Conservation (phyloP, 495 filamentous ascomycete species). For the Penicillium fimorum region DNA sequence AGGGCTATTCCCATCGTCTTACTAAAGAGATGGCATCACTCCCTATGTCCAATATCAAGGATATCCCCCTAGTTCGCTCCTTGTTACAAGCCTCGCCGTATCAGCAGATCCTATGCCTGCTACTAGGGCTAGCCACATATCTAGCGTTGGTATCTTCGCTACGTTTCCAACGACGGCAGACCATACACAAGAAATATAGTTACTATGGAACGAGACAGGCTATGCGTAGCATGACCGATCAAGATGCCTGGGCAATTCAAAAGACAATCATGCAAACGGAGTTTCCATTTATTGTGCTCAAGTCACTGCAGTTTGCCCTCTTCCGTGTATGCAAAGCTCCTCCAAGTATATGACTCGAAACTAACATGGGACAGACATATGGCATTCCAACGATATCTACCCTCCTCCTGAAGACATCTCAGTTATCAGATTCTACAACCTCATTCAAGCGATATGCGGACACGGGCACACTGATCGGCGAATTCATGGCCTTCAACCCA, state of each 20-base stretch:
- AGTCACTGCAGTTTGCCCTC: constrained; percentile 60
- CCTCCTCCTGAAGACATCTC: constrained; percentile 55
- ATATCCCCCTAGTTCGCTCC: neutral
- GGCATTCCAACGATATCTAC: constrained; percentile 62
- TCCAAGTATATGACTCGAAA: neutral
- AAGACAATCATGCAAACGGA: constrained; percentile 47
- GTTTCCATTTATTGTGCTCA: constrained; percentile 53
- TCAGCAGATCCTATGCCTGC: constrained; percentile 8
- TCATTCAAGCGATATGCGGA: constrained; percentile 64
- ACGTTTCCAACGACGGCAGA: constrained; percentile 47
- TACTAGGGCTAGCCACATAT: constrained; percentile 21
- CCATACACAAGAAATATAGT: constrained; percentile 41
- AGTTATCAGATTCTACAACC: constrained; percentile 50
- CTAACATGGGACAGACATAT: constrained; percentile 51
- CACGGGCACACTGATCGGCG: constrained; percentile 56
- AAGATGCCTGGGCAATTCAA: constrained; percentile 58
- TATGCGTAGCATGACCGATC: constrained; percentile 55
- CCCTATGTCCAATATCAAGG: neutral
- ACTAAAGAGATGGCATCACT: constrained; percentile 5
- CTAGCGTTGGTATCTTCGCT: constrained; percentile 29
- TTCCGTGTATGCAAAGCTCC: constrained; percentile 46
- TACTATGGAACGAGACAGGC: constrained; percentile 48
- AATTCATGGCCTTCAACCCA: constrained; percentile 51
- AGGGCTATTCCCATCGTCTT: neutral
- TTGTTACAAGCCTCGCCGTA: constrained; percentile 2